A percentile compares a stretch with the other conserved stretches of the same genome.
phyloP scores from a whole-genome alignment of 108 stramenopile species.

The Hondaea fermentalgiana region DNA sequence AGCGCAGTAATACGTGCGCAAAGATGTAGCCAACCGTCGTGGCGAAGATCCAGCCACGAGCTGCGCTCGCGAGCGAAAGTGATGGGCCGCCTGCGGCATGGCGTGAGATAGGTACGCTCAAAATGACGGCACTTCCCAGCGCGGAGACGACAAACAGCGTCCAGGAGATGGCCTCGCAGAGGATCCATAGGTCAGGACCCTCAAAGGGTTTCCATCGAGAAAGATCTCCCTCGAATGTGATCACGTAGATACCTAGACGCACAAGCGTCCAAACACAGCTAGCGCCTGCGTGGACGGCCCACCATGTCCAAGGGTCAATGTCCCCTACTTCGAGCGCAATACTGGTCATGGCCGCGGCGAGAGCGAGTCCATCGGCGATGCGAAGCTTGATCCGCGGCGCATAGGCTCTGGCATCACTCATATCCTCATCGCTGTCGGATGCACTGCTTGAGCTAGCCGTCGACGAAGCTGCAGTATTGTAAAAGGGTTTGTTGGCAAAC shows the following conservation, averaged over 20 bases:
- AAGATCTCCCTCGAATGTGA: background rate
- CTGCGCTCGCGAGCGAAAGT: background rate
- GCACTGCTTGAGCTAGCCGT: background rate
- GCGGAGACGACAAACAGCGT: background rate
- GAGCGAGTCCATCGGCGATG: background rate
- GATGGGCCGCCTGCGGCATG: background rate
- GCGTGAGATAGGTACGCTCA: background rate
- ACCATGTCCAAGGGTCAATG: background rate
- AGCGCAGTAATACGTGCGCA: background rate
- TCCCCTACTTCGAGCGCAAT: background rate
- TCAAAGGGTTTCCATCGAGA: background rate
- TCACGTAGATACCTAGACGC: background rate
- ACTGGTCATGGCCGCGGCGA: background rate
- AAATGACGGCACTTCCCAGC: background rate
- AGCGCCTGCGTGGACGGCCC: background rate
- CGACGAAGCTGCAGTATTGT: background rate
- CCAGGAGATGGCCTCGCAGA: constrained; percentile 15
- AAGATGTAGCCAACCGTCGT: background rate
- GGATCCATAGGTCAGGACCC: background rate
- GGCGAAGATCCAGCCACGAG: background rate
- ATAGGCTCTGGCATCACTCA: background rate
- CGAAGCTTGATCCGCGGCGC: background rate
- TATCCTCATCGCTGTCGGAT: background rate
- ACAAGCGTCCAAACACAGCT: background rate
- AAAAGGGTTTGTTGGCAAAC: background rate